Percentiles rank a stretch among this genome's conserved stretches.
phyloP scores from a whole-genome alignment of 306 rosid genomes.

The Sphenostylis stenocarpa region DNA sequence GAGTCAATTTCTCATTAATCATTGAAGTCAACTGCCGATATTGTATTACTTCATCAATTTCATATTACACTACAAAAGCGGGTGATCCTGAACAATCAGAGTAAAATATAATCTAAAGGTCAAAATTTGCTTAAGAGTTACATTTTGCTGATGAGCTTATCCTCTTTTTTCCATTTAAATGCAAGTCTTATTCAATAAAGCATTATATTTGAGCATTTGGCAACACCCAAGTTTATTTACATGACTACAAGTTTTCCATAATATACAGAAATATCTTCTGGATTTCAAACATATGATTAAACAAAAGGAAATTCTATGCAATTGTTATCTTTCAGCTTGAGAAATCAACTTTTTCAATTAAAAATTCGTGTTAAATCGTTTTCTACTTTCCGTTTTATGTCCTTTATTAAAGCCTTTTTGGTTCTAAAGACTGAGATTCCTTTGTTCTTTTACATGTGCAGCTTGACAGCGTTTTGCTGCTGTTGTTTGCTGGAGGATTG shows the following conservation, averaged over 20 bases:
- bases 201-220: neutral
- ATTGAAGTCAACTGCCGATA: neutral
- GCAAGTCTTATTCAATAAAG: neutral
- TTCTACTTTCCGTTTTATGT: neutral
- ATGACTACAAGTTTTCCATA: neutral
- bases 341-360: neutral
- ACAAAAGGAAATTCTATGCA: neutral
- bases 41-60: neutral
- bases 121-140: neutral
- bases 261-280: conserved; percentile 27
- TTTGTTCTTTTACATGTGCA: conserved; percentile 43
- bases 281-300: neutral
- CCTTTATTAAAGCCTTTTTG: neutral
- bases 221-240: neutral
- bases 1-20: neutral
- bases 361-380: neutral
- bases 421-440: conserved; percentile 1
- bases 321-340: conserved; percentile 16
- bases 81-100: neutral
- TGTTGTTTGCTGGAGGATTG: conserved; percentile 89
- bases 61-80: neutral
- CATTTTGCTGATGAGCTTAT: neutral
- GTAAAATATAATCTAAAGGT: conserved; percentile 6
- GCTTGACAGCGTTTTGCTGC: conserved; percentile 83
- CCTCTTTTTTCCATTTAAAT: neutral